Base-by-base conservation (phyloP, 163 green algal species). In the Scenedesmus sp. region DNA sequence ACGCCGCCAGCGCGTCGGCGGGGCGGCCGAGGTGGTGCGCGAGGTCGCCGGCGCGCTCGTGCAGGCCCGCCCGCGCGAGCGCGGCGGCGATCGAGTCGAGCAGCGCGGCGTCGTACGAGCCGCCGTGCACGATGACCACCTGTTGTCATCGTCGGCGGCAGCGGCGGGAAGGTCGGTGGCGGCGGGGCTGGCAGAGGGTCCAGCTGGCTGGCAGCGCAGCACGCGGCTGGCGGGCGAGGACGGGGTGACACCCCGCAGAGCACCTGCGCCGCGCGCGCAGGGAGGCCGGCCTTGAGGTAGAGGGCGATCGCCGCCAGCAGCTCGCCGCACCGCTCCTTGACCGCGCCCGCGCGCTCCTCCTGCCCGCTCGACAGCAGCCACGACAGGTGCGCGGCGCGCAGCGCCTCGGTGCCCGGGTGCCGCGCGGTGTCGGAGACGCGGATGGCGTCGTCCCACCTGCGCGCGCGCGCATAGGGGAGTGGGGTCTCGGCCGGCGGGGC, bases 241-340 rank as follows among this genome's bases (percentile, higher is more conserved):
- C n/a, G n/a, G n/a, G n/a, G 14, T 53, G 14, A 7, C 22, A 58
- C 10, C 50, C 5, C 22, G 50, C 50, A 24, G 4, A 58, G 18
- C 50, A 91, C 89, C 73, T 93, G 83, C 18, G 90, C 90, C 22
- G 92, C 92, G 18, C 86, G 81, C 20, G 83, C 89, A 17, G 92
- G 91, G 33, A 93, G 72, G 18, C 91, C 90, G 1, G 90, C 90
- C 53, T 92, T 93, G 31, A 97, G 83, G 81, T 95, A 95, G 18
- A 95, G 83, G 10, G 69, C 79, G 63, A 97, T 95, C 63, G 92
- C 92, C 1, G 81, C 82, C 45, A 93, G 51, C 81, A 87, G 79
- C 78, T 97, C 91, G 0, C 87, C 89, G 44, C 95, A 88, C 10
- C 51, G 51, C 81, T 95, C 91, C 64, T 91, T 93, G 13, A 95